A percentile compares a stretch with the other conserved stretches of the same genome.
These are phyloP conservation scores for Theobroma grandiflorum DNA, from an alignment of 441 rosid species.

Conservation along the genomic window DNA sequence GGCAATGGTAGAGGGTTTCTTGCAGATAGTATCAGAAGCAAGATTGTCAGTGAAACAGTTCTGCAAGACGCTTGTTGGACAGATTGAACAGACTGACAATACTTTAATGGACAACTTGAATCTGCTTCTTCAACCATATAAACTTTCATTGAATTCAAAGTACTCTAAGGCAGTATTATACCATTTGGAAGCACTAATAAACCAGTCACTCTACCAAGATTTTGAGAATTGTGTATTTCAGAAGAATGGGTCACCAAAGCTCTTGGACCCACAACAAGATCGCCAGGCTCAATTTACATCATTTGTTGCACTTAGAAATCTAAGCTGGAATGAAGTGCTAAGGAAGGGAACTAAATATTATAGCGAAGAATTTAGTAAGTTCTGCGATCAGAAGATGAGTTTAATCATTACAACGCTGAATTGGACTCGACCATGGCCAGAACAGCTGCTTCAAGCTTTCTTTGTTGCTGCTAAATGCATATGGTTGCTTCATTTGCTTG, in stretches of 20 bases:
- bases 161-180: slow-evolving; percentile 70
- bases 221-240: slow-evolving; percentile 85
- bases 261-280: slow-evolving; percentile 77
- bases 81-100: slow-evolving; percentile 75
- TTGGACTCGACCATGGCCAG: slow-evolving; percentile 95
- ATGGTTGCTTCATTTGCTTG: slow-evolving; percentile 94
- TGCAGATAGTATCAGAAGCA: slow-evolving; percentile 94
- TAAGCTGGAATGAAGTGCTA: slow-evolving; percentile 95
- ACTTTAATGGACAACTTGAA: slow-evolving; percentile 67
- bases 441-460: slow-evolving; percentile 84
- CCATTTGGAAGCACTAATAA: slow-evolving; percentile 83
- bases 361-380: slow-evolving; percentile 93
- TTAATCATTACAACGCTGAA: slow-evolving; percentile 71
- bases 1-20: slow-evolving; percentile 87
- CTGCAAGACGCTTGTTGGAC: slow-evolving; percentile 73
- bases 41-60: slow-evolving; percentile 92
- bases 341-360: slow-evolving; percentile 91
- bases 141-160: slow-evolving; percentile 65
- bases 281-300: slow-evolving; percentile 79
- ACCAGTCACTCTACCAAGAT: slow-evolving; percentile 85
- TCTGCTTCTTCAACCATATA: slow-evolving; percentile 67
- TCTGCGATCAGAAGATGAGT: slow-evolving; percentile 97
- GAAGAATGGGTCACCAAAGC: slow-evolving; percentile 77
- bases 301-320: slow-evolving; percentile 75
- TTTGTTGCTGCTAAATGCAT: slow-evolving; percentile 91